Percentiles rank a stretch among this genome's conserved stretches.
Conservation (phyloP, 805 yeast genomes). For the Diddensiella santjacobensis region DNA sequence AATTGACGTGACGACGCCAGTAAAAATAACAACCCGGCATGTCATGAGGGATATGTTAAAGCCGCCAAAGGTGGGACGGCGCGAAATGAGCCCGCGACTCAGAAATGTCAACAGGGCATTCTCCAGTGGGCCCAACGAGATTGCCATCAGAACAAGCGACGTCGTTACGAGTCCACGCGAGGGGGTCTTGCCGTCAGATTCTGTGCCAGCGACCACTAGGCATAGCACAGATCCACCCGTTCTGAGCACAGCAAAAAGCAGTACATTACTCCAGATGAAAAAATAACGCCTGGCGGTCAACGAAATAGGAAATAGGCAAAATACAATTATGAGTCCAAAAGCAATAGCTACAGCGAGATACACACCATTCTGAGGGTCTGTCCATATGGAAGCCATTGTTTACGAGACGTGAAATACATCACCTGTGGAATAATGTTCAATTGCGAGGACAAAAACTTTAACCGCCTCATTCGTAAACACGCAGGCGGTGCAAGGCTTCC, state of each 20-base stretch:
- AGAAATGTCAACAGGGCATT: slow-evolving; percentile 13
- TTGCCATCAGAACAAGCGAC: slow-evolving; percentile 11
- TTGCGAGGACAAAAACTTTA: too few species aligned
- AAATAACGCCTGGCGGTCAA: neutral
- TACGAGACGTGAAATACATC: too few species aligned
- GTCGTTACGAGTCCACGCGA: slow-evolving; percentile 2
- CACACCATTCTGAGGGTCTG: slow-evolving; percentile 10
- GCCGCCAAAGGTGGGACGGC: neutral
- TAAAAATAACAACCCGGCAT: slow-evolving; percentile 4
- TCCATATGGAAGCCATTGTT: neutral
- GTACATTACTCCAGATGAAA: slow-evolving; percentile 8
- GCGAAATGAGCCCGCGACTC: slow-evolving; percentile 2
- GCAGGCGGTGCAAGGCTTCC: too few species aligned
- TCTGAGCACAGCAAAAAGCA: slow-evolving; percentile 9
- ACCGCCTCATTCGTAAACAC: too few species aligned
- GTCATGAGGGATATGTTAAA: too few species aligned
- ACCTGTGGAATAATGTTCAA: too few species aligned
- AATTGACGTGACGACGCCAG: slow-evolving; percentile 9
- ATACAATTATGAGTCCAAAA: neutral
- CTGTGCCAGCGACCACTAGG: slow-evolving; percentile 2
- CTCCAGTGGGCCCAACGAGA: slow-evolving; percentile 16
- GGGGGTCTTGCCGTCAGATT: slow-evolving; percentile 5
- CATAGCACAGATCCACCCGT: slow-evolving; percentile 9
- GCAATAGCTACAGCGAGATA: slow-evolving; percentile 11
- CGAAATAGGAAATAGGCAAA: neutral